Evolutionary conservation across 306 rosid genomes (phyloP).

Genomic region (Mimosa bimucronata): DNA sequence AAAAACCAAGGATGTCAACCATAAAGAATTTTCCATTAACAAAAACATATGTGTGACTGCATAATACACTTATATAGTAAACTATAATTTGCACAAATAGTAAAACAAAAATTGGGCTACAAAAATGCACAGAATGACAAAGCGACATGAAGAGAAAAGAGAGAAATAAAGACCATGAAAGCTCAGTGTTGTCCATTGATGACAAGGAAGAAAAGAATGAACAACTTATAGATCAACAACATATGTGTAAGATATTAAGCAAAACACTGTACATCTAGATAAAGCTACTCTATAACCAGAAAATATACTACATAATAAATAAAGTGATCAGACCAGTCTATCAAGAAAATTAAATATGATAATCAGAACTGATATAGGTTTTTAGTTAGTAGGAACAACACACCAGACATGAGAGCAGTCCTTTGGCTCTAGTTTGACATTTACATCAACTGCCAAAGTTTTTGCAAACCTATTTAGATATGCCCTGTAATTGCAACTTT

Average conservation of each 20-base stretch:
- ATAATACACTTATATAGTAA: too few relatives aligned
- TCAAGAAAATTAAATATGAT: conserved; percentile 17
- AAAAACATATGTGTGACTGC: too few relatives aligned
- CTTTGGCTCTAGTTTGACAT: conserved; percentile 88
- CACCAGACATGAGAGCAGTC: conserved; percentile 88
- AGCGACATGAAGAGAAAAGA: conserved; percentile 6
- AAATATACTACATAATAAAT: not conserved
- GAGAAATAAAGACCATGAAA: not conserved
- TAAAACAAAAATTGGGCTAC: too few relatives aligned
- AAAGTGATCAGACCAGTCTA: not conserved
- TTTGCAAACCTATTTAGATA: conserved; percentile 82
- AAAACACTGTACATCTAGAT: not conserved
- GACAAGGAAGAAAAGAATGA: conserved; percentile 3
- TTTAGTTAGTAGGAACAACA: conserved; percentile 43
- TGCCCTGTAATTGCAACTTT: conserved; percentile 60
- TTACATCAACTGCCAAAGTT: conserved; percentile 80
- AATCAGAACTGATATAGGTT: conserved; percentile 23
- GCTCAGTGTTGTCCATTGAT: not conserved
- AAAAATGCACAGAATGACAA: too few relatives aligned
- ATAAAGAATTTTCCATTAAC: too few relatives aligned
- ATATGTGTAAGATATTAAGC: conserved; percentile 8
- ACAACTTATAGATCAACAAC: not conserved
- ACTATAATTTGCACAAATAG: too few relatives aligned
- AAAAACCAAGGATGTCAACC: too few relatives aligned
- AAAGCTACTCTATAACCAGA: conserved; percentile 3